Evolutionary conservation across 1,139 yeast species (phyloP), one percentile per base, ranked within the genome.

Genomic region (Lodderomyces jiufengensis): DNA sequence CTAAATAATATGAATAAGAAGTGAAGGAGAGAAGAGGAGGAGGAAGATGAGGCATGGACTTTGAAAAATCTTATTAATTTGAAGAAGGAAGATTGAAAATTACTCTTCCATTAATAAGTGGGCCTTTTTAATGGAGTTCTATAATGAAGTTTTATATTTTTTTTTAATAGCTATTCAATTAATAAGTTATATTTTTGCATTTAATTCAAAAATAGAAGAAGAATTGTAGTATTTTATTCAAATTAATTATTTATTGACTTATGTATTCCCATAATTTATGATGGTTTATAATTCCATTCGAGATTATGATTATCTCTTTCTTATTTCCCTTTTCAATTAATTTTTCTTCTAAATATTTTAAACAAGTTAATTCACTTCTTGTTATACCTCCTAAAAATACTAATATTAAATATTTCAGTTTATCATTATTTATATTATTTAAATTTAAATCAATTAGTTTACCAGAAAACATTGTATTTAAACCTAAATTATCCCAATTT

Each of bases 371-470:
- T 54, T 86, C 95, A 10, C 87, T 74, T 51, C 83, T 73, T 0
- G 95, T 84, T n/a, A 85, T 63, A 0, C 95, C 95, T 7, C 95
- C 95, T 28, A 86, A 55, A 38, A 75, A 51, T 22, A 68, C 67
- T 3, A 76, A 60, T 22, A 84, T 61, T 24, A 82, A 70, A 34
- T 74, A 75, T 51, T 68, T 66, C 23, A 39, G 34, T 20, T 33
- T 39, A 23, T 39, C 42, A 36, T 61, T 63, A 52, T 54, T 59
- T 14, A 46, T 50, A 38, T 61, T 63, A 29, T 59, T 55, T 3
- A 72, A 43, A 34, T 63, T 62, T 20, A 55, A 48, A 43, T 71
- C 76, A 7, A 58, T 48, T 0, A 62, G 54, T 24, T 54, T 55
- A 0, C 75, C 75, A 16, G 51, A 52, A 41, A 71, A 60, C 71